Percentiles rank a stretch among this genome's conserved stretches.
These are phyloP conservation scores for Microdochium trichocladiopsis DNA, from an alignment of 2,329 filamentous ascomycete species.

Conservation along the genomic window DNA sequence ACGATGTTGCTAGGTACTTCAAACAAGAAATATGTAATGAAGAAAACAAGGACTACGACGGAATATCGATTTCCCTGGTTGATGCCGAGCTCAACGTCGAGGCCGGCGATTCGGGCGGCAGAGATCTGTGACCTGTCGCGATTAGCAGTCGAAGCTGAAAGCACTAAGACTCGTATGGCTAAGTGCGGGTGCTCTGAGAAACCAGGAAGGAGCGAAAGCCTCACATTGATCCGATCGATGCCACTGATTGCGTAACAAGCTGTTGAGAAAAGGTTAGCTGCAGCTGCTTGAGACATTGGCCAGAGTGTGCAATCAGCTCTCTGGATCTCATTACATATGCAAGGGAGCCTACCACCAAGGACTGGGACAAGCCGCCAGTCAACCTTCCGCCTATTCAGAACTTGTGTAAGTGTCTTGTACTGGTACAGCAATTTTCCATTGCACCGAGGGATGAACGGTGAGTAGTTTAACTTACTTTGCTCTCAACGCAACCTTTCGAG, in stretches of 20 bases:
- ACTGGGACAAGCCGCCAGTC: slow-evolving; percentile 1
- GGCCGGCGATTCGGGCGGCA: background rate
- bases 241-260: background rate
- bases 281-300: too few species aligned
- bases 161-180: background rate
- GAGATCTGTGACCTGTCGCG: background rate
- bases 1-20: slow-evolving; percentile 1
- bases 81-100: slow-evolving; percentile 1
- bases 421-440: too few species aligned
- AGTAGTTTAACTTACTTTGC: background rate
- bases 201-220: background rate
- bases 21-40: slow-evolving; percentile 2
- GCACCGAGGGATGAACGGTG: background rate
- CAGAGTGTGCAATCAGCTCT: too few species aligned
- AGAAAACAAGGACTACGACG: slow-evolving; percentile 1
- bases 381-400: background rate
- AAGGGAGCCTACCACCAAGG: background rate
- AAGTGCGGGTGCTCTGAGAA: background rate
- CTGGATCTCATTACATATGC: too few species aligned
- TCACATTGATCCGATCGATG: background rate
- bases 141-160: background rate
- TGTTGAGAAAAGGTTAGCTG: background rate
- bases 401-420: background rate
- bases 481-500: background rate
- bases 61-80: slow-evolving; percentile 14